Percentiles rank a stretch among this genome's conserved stretches.
Evolutionary conservation across 202 grass and related monocot species (phyloP).

Genomic region (Zoysia matrella): DNA sequence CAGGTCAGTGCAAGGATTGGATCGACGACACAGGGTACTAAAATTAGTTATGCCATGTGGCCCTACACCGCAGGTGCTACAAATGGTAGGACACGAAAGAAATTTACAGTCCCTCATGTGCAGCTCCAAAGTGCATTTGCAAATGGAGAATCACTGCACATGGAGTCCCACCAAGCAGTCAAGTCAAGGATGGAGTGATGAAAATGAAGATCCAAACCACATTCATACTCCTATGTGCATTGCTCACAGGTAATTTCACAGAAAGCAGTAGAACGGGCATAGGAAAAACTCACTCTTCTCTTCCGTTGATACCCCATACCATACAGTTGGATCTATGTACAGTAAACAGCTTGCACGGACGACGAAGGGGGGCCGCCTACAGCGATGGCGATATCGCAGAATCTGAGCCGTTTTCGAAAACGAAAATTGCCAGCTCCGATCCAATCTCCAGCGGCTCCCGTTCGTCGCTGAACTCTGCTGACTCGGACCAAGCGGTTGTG

Average conservation of each 20-base stretch:
- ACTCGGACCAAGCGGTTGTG: constrained; percentile 68
- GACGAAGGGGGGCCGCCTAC: constrained; percentile 33
- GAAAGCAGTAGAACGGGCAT: constrained; percentile 30
- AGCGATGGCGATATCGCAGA: constrained; percentile 12
- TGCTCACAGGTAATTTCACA: constrained; percentile 14
- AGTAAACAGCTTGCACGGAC: constrained; percentile 59
- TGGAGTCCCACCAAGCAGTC: constrained; percentile 55
- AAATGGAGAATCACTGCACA: constrained; percentile 83
- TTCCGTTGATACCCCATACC: too few species aligned
- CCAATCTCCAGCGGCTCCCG: constrained; percentile 45
- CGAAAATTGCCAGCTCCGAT: constrained; percentile 41
- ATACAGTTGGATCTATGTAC: constrained; percentile 62
- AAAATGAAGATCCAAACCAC: constrained; percentile 33
- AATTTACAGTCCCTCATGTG: constrained; percentile 76
- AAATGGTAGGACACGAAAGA: constrained; percentile 45
- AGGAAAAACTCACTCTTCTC: constrained; percentile 41
- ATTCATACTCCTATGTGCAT: background rate
- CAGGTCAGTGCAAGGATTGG: constrained; percentile 51
- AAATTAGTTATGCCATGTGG: constrained; percentile 32
- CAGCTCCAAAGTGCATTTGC: constrained; percentile 58
- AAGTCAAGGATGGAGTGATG: constrained; percentile 37
- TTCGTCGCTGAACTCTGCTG: constrained; percentile 64
- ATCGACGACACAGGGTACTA: constrained; percentile 27
- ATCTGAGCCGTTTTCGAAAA: constrained; percentile 45
- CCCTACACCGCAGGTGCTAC: constrained; percentile 38